Percentiles rank a stretch among this genome's conserved stretches.
These are phyloP conservation scores for Chamaecyparis obtusa DNA, from an alignment of 75 land plant species.

Conservation along the genomic window DNA sequence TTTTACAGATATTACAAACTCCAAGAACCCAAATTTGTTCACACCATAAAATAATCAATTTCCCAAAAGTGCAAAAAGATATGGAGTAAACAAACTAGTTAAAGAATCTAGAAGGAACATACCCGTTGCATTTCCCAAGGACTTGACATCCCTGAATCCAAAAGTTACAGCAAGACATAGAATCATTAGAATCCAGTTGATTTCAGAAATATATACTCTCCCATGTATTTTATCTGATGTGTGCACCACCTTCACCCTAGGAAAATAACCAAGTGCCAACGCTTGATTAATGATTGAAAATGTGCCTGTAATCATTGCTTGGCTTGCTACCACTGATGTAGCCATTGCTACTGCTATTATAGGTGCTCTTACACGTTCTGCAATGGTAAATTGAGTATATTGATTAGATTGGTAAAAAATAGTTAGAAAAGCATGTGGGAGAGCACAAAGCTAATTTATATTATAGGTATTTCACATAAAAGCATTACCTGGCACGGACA, in stretches of 20 bases:
- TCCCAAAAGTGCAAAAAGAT: neutral
- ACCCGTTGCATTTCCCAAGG: constrained; percentile 81
- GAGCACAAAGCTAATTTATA: neutral
- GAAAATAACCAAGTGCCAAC: constrained; percentile 71
- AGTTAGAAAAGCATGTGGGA: neutral
- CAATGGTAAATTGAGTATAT: neutral
- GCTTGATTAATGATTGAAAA: constrained; percentile 85
- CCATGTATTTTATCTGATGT: constrained; percentile 78
- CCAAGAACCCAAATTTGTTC: neutral
- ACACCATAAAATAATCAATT: neutral
- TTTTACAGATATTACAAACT: neutral
- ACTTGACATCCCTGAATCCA: constrained; percentile 69
- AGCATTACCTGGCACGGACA: constrained; percentile 48
- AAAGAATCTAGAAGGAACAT: constrained; percentile 13
- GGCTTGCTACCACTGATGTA: constrained; percentile 82
- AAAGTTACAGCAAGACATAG: constrained; percentile 74
- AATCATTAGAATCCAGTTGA: constrained; percentile 73
- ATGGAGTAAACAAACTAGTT: neutral
- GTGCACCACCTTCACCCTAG: constrained; percentile 75
- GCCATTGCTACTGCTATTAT: constrained; percentile 68
- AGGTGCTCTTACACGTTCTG: constrained; percentile 49
- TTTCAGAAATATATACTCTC: constrained; percentile 82
- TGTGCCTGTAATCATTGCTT: constrained; percentile 83
- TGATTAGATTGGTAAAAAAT: neutral
- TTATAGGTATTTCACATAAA: neutral